Percentiles rank a stretch among this genome's conserved stretches.
phyloP scores from a whole-genome alignment of 2,329 filamentous ascomycete genomes.

The Alternaria triticina region DNA sequence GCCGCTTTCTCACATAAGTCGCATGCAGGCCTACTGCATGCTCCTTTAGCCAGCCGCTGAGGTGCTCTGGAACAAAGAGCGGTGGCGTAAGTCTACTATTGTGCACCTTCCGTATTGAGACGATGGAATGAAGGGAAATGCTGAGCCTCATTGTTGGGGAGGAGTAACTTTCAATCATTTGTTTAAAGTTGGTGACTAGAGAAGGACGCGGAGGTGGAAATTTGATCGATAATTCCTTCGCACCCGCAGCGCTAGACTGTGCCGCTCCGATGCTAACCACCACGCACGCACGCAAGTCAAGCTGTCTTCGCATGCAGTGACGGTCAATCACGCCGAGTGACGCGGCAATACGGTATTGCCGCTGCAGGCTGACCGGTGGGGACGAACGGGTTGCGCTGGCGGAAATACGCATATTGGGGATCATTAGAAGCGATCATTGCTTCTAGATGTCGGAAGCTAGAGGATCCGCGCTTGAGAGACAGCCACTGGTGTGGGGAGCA shows the following conservation, averaged over 20 bases:
- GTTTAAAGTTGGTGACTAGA: background rate
- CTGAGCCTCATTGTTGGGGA: background rate
- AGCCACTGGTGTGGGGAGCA: background rate
- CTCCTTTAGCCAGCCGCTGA: constrained; percentile 8
- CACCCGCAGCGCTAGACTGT: background rate
- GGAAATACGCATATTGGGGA: background rate
- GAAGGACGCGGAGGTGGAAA: background rate
- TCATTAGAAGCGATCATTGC: background rate
- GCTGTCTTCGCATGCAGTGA: background rate
- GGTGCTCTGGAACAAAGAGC: constrained; percentile 2
- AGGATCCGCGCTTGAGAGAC: background rate
- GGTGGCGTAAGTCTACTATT: background rate
- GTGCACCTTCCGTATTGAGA: background rate
- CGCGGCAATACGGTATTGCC: background rate
- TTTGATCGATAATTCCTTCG: background rate
- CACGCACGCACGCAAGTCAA: background rate
- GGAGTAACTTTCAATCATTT: background rate
- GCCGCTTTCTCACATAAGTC: constrained; percentile 6
- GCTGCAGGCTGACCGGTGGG: background rate
- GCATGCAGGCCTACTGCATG: background rate
- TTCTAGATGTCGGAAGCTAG: constrained; percentile 3
- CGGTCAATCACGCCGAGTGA: background rate
- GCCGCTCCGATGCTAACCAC: background rate
- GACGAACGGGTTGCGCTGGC: background rate
- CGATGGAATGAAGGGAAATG: background rate